Conservation (phyloP, 2,329 filamentous ascomycete genomes). For the Magnaporthiopsis poae region DNA sequence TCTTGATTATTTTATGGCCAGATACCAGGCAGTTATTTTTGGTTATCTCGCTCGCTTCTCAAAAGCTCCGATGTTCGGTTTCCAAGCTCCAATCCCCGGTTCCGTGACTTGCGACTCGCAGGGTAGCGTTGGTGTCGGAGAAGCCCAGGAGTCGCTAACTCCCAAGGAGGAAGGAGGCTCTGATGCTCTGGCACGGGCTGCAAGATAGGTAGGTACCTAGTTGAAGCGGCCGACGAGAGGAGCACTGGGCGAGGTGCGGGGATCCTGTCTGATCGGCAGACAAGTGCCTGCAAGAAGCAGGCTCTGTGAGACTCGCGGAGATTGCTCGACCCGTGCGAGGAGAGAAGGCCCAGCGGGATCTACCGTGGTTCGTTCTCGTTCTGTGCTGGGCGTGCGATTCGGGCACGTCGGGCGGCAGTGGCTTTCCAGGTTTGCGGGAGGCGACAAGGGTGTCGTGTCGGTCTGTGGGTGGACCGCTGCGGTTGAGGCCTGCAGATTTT, state of each 20-base stretch:
- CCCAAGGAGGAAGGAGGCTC: constrained; percentile 3
- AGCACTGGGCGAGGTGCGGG: not conserved
- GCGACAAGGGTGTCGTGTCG: not conserved
- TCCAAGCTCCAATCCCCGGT: not conserved
- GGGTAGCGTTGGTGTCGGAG: constrained; percentile 2
- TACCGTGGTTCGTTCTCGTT: not conserved
- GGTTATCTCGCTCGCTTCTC: not conserved
- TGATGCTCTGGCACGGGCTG: not conserved
- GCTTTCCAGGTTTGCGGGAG: not conserved
- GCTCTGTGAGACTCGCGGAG: not conserved
- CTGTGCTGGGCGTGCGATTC: not conserved
- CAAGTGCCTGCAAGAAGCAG: not conserved
- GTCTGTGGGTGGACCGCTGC: not conserved
- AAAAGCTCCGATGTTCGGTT: not conserved
- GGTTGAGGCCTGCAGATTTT: not conserved
- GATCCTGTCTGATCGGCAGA: not conserved
- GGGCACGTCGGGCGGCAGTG: not conserved
- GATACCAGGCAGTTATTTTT: not conserved
- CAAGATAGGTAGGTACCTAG: not conserved
- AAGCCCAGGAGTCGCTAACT: not conserved
- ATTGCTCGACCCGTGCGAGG: not conserved
- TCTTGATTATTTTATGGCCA: not conserved
- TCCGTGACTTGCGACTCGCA: not conserved
- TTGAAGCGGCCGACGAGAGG: not conserved
- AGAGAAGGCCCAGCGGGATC: not conserved